Base-by-base conservation (phyloP, 805 yeast species). In the Clavispora asparagi region DNA sequence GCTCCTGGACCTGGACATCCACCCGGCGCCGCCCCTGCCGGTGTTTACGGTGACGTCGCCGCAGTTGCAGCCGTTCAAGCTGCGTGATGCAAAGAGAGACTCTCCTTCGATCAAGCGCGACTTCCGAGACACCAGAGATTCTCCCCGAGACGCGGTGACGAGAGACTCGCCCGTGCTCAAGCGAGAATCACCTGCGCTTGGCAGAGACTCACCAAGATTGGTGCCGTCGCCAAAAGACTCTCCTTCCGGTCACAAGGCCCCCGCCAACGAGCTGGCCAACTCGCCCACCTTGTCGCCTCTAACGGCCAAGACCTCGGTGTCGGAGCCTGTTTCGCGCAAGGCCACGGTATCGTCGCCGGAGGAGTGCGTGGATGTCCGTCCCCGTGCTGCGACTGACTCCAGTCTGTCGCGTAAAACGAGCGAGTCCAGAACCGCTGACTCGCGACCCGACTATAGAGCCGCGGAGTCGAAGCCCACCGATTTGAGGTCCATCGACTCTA, bases 1-100 rank as follows among this genome's bases (percentile, higher is more conserved):
- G 8, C 59, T 52, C 45, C 54, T 56, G 28, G 40, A 13, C 23
- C 37, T 8, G 13, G 37, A 33, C 25, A 6, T 11, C 25, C 37
- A 17, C 37, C 23, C 12, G 23, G 23, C 11, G 25, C n/a, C 17
- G 23, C 37, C 35, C 3, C 35, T 16, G 37, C 37, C 37, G 11
- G 37, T 33, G 4, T 33, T 33, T 33, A 13, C 37, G 5, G 23
- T 33, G 37, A 25, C 17, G 8, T 17, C 25, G 37, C 37, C 37
- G 13, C 25, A 13, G 23, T 17, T 17, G 25, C 35, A 31, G 17
- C 35, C 17, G 35, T n/a, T 9, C 16, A 31, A 31, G 10, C 23
- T 19, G 23, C 23, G 23, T 5, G 23, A 19, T 5, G 23, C 23
- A 19, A 19, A 19, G 5, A 3, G 23, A 19, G 23, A 19, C 23